These are phyloP conservation scores for Conringia planisiliqua DNA, from an alignment of 345 rosid species.

Conservation along the genomic window DNA sequence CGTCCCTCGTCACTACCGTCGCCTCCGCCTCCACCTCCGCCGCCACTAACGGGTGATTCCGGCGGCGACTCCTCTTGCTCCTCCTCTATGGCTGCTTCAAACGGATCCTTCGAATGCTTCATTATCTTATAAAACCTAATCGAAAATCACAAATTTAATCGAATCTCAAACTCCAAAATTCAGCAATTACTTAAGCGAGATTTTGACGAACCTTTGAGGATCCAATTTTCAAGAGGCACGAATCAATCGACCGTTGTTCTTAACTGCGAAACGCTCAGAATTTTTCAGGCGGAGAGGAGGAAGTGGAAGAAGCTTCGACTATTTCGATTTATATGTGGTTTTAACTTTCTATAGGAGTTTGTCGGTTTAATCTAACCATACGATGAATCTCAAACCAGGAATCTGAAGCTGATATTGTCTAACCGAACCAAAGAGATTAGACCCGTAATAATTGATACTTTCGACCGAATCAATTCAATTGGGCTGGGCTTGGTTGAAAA, in stretches of 20 bases:
- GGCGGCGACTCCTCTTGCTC: conserved; percentile 65
- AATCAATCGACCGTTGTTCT: background rate
- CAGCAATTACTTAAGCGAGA: background rate
- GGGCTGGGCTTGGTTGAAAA: background rate
- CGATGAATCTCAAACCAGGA: background rate
- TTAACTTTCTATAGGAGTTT: background rate
- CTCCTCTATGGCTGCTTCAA: conserved; percentile 89
- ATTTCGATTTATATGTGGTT: background rate
- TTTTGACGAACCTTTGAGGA: background rate
- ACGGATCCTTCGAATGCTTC: conserved; percentile 90
- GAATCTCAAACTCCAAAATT: background rate
- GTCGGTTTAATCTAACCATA: background rate
- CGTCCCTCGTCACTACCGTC: conserved; percentile 20
- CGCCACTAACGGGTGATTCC: conserved; percentile 51
- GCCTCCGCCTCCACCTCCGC: conserved; percentile 36
- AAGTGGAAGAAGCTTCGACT: background rate
- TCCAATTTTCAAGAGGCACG: background rate
- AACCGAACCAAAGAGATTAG: background rate
- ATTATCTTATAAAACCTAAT: conserved; percentile 31
- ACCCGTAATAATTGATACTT: background rate
- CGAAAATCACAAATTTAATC: background rate
- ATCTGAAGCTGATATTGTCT: background rate
- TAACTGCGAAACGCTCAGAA: background rate
- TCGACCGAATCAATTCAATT: background rate
- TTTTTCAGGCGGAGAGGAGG: background rate